Evolutionary conservation across 106 monocot species (phyloP).

Genomic region (Phalaenopsis aphrodite): DNA sequence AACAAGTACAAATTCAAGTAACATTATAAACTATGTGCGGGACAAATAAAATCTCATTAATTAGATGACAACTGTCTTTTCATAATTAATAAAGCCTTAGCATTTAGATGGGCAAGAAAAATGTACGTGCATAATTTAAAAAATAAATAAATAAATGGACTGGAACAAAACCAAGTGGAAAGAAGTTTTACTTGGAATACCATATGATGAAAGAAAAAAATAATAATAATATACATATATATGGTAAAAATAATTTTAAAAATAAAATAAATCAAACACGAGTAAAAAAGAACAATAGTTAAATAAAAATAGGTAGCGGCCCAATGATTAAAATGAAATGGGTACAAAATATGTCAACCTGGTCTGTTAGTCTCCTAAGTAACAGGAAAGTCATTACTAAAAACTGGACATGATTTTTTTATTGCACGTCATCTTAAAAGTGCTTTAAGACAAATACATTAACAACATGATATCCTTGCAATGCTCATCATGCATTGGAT

Average conservation of each 20-base stretch:
- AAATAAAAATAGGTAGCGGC: neutral
- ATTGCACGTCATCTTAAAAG: too few relatives aligned
- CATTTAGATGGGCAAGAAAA: too few relatives aligned
- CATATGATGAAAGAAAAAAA: neutral
- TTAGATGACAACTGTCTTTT: too few relatives aligned
- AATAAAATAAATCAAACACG: neutral
- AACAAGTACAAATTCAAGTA: too few relatives aligned
- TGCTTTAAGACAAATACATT: too few relatives aligned
- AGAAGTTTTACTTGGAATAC: neutral
- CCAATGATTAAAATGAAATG: neutral
- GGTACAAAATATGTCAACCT: neutral
- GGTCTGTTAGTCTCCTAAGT: neutral
- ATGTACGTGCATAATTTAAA: too few relatives aligned
- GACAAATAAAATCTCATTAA: too few relatives aligned
- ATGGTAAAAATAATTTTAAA: neutral
- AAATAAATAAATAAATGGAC: neutral
- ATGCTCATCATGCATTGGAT: too few relatives aligned
- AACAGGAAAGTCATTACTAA: neutral
- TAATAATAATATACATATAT: neutral
- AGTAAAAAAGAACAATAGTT: neutral
- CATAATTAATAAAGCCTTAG: too few relatives aligned
- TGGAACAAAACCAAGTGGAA: neutral
- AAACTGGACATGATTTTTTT: too few relatives aligned
- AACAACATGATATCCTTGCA: too few relatives aligned
- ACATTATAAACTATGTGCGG: too few relatives aligned